These are phyloP conservation scores for Symbiodinium natans DNA, from an alignment of 73 alveolate genomes.

Conservation along the genomic window DNA sequence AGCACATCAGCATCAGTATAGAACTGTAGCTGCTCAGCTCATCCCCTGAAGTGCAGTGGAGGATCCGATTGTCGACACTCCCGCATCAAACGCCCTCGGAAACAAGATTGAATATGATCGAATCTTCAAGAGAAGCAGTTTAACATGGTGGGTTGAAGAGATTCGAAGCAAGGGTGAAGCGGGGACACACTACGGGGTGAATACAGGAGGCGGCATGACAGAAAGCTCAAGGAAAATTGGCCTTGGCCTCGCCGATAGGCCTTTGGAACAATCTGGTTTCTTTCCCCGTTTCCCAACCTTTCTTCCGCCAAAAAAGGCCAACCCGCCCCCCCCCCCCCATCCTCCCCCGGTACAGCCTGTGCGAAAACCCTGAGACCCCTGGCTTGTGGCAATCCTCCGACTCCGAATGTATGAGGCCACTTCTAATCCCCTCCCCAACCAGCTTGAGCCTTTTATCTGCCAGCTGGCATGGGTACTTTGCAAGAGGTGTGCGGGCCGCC, in stretches of 20 bases:
- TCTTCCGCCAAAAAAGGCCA: no score
- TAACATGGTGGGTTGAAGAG: neutral
- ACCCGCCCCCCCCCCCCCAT: no score
- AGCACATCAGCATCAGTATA: neutral
- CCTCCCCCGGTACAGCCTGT: no score
- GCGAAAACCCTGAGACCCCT: no score
- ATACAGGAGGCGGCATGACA: neutral
- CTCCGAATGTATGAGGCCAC: no score
- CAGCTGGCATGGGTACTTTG: no score
- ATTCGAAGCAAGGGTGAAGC: neutral
- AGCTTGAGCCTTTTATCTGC: no score
- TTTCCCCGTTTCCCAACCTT: no score
- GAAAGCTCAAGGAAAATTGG: neutral
- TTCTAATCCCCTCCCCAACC: no score
- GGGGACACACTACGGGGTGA: neutral
- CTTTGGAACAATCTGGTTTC: no score
- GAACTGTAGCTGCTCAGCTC: neutral
- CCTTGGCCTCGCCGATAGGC: neutral
- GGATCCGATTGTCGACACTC: slow-evolving; percentile 71
- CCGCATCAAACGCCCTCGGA: slow-evolving; percentile 87
- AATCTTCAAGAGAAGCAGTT: neutral
- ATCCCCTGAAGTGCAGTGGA: neutral
- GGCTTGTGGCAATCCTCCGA: no score
- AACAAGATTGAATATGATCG: neutral
- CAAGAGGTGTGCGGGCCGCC: no score